Conservation (phyloP, 2,329 filamentous ascomycete genomes). For the Aureobasidium sp. region DNA sequence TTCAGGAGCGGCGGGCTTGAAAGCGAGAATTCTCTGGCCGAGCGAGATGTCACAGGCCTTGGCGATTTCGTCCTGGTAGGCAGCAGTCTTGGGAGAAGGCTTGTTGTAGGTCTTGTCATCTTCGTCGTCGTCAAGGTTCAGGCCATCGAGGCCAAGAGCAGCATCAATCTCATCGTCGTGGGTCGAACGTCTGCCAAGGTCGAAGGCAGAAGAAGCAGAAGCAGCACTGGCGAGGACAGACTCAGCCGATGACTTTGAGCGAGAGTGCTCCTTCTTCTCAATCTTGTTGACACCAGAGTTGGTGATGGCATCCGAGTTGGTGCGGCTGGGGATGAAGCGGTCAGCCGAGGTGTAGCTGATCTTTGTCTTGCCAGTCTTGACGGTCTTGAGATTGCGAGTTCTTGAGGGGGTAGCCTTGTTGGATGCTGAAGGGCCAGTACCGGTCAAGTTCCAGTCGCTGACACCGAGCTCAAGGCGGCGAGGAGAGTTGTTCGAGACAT, state of each 20-base stretch:
- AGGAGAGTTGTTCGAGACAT: constrained; percentile 57
- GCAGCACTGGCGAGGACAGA: constrained; percentile 64
- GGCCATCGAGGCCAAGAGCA: constrained; percentile 65
- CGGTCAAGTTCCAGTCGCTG: constrained; percentile 85
- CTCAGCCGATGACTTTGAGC: constrained; percentile 67
- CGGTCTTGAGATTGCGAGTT: constrained; percentile 32
- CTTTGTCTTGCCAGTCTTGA: constrained; percentile 59
- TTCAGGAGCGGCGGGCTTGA: constrained; percentile 97
- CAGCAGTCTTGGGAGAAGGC: constrained; percentile 77
- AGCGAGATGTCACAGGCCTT: constrained; percentile 86
- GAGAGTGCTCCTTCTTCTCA: constrained; percentile 61
- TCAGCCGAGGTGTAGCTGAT: constrained; percentile 55
- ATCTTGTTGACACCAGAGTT: constrained; percentile 79
- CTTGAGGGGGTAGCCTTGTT: constrained; percentile 40
- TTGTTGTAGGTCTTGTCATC: constrained; percentile 61
- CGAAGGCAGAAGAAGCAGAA: constrained; percentile 50
- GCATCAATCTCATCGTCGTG: constrained; percentile 58
- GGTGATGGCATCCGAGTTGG: constrained; percentile 78
- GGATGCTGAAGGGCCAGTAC: constrained; percentile 57
- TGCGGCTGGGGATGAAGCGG: constrained; percentile 92
- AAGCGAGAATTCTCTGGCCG: constrained; percentile 91
- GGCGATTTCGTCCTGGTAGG: constrained; percentile 86
- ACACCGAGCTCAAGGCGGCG: constrained; percentile 84
- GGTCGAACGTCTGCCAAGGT: constrained; percentile 52
- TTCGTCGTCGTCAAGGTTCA: constrained; percentile 69